Base-by-base conservation (phyloP, 768 basidiomycete genomes). In the Panellus pusillus region DNA sequence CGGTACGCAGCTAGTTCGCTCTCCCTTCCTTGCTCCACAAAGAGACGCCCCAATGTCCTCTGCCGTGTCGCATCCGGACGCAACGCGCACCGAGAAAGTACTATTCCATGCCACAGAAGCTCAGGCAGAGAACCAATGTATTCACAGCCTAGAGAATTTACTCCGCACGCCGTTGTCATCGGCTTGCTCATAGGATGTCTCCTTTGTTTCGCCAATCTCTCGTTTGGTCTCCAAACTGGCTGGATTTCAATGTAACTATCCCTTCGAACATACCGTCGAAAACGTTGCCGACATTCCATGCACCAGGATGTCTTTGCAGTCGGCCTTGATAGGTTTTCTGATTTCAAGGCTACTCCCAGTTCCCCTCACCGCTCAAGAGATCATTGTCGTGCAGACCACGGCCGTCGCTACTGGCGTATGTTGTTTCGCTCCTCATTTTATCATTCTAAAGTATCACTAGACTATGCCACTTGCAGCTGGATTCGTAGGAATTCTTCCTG, bases 401-500 rank as follows among this genome's bases (percentile, higher is more conserved):
- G 94, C 96, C 0, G 94, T 95, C 2, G 96, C 95, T 1, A 98
- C 94, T 2, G 96, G 96, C 17, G 52, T 53, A 14, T 20, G 51
- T 20, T 11, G 27, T n/a, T 38, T 4, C 12, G 40, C 39, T 39
- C 43, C 11, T n/a, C n/a, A 1, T 1, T 31, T 40, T 17, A 18
- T 19, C 28, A 3, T 17, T 35, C 29, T 41, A 12, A 47, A 27
- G 2, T 27, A 18, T 13, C 14, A 18, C 12, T 20, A 60, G 54
- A 82, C 80, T 2, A 93, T 93, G 91, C 91, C 91, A 19, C 75
- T 93, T 37, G 89, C 91, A 12, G 91, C 91, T 7, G 79, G 79
- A 0, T 90, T 98, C 62, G 94, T 98, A 12, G 94, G 95, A 4
- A 94, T 98, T 53, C 77, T 98, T 13, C 96, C 96, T 2, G 95